Conservation (phyloP, 495 filamentous ascomycete genomes). For the Astrothelium subdiscretum region DNA sequence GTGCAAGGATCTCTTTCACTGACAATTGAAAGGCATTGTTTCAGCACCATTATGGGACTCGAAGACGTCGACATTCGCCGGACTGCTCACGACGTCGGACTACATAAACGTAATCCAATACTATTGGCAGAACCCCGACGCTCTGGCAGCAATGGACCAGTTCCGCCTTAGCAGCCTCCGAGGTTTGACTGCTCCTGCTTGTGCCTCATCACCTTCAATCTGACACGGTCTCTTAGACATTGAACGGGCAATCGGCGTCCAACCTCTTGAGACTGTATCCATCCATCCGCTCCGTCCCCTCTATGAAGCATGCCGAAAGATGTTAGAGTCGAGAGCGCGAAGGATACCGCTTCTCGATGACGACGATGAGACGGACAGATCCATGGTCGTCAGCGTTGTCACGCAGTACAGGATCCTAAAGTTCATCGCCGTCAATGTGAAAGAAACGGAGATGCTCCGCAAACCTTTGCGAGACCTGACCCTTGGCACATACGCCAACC, state of each 20-base stretch:
- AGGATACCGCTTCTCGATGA: constrained; percentile 89
- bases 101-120: constrained; percentile 99
- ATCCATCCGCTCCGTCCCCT: constrained; percentile 81
- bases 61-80: constrained; percentile 83
- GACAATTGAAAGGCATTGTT: constrained; percentile 63
- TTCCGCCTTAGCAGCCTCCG: constrained; percentile 88
- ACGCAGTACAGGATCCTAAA: constrained; percentile 98
- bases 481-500: constrained; percentile 70
- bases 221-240: constrained; percentile 50
- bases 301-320: constrained; percentile 88
- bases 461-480: constrained; percentile 79
- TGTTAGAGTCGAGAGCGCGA: constrained; percentile 85
- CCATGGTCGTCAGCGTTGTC: constrained; percentile 91
- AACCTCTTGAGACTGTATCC: constrained; percentile 88
- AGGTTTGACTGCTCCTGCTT: constrained; percentile 42
- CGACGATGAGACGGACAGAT: constrained; percentile 85
- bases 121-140: constrained; percentile 95
- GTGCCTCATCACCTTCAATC: neutral
- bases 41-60: constrained; percentile 98
- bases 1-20: neutral
- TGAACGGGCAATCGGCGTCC: constrained; percentile 82
- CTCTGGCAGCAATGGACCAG: constrained; percentile 78
- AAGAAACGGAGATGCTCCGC: constrained; percentile 76
- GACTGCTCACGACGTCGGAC: constrained; percentile 87
- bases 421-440: constrained; percentile 95